Evolutionary conservation across 129 eudicot species (phyloP).

Genomic region (Sambucus nigra): DNA sequence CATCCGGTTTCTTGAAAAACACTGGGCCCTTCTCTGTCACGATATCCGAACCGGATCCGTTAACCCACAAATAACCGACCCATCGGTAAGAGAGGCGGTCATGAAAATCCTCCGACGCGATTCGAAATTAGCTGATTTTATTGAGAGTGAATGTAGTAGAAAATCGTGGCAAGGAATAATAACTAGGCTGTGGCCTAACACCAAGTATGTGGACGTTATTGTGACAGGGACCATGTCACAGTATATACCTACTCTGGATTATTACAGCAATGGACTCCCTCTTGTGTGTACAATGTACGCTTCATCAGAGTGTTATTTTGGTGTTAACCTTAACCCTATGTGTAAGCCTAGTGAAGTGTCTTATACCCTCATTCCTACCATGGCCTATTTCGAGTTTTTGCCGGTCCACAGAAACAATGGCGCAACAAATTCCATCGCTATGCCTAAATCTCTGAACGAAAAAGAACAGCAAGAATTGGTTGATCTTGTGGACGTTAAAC

Average conservation of each 20-base stretch:
- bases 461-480: slow-evolving; percentile 52
- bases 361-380: slow-evolving; percentile 63
- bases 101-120: slow-evolving; percentile 41
- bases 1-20: slow-evolving; percentile 53
- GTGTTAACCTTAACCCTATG: slow-evolving; percentile 60
- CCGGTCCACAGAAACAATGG: slow-evolving; percentile 48
- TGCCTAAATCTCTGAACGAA: slow-evolving; percentile 41
- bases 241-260: slow-evolving; percentile 67
- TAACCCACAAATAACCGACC: slow-evolving; percentile 35
- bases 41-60: slow-evolving; percentile 54
- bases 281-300: slow-evolving; percentile 77
- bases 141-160: slow-evolving; percentile 48
- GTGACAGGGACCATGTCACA: slow-evolving; percentile 88
- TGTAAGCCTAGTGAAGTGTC: slow-evolving; percentile 71
- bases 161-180: slow-evolving; percentile 69
- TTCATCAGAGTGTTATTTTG: slow-evolving; percentile 70
- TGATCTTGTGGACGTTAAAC: slow-evolving; percentile 58
- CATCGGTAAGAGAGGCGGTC: slow-evolving; percentile 44
- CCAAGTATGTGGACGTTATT: slow-evolving; percentile 59
- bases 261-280: slow-evolving; percentile 61
- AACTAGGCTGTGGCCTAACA: slow-evolving; percentile 68
- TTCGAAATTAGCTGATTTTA: slow-evolving; percentile 41
- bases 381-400: slow-evolving; percentile 68
- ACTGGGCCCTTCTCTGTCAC: slow-evolving; percentile 38
- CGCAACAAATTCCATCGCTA: slow-evolving; percentile 21